phyloP scores from a whole-genome alignment of 176 grass and related monocot genomes.

The Oryza glumipatula region DNA sequence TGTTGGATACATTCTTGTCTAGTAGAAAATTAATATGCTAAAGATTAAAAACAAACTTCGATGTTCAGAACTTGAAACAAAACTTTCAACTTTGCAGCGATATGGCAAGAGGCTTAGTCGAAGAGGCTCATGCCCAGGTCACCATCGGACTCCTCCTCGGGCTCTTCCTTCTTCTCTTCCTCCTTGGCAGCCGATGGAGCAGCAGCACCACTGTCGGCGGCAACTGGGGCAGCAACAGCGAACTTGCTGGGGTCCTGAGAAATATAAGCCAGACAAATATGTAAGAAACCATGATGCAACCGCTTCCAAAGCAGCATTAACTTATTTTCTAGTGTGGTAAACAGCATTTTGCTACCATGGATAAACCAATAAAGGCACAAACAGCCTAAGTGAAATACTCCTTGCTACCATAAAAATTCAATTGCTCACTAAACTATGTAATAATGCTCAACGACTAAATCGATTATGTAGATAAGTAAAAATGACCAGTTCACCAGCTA shows the following conservation, averaged over 20 bases:
- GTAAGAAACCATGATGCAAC: background rate
- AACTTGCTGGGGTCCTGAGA: slow-evolving; percentile 82
- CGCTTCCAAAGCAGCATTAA: background rate
- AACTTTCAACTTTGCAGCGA: slow-evolving; percentile 32
- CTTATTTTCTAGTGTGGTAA: background rate
- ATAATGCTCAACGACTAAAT: background rate
- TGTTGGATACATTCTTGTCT: slow-evolving; percentile 29
- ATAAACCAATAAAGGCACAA: too few species aligned
- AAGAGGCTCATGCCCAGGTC: slow-evolving; percentile 83
- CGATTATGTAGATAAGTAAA: background rate
- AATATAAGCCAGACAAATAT: background rate
- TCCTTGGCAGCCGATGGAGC: slow-evolving; percentile 44
- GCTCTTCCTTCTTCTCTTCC: slow-evolving; percentile 74
- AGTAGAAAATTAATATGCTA: background rate
- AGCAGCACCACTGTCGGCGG: slow-evolving; percentile 32
- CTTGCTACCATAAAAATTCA: background rate
- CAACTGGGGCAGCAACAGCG: slow-evolving; percentile 48
- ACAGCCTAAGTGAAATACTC: background rate
- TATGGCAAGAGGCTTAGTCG: slow-evolving; percentile 42
- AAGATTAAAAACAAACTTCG: background rate
- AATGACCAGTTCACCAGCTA: too few species aligned
- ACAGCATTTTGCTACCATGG: background rate
- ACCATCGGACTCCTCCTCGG: slow-evolving; percentile 57
- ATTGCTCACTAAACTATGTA: background rate
- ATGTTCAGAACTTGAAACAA: slow-evolving; percentile 21